Conservation (phyloP, 768 basidiomycete species). For the Boletus rubroflammeus region DNA sequence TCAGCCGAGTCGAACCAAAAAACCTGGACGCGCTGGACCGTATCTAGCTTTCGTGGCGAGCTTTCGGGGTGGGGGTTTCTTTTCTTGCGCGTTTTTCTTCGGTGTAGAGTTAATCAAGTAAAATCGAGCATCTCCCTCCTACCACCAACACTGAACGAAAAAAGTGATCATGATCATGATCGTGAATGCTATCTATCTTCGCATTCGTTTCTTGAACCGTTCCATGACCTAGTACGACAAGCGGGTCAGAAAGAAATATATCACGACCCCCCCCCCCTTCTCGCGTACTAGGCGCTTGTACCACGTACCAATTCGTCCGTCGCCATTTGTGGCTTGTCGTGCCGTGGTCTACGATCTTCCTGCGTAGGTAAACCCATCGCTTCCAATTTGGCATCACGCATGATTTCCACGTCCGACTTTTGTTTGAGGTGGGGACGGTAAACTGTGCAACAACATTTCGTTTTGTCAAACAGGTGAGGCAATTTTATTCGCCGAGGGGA, state of each 20-base stretch:
- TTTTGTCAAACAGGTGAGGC: neutral
- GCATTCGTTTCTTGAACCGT: constrained; percentile 96
- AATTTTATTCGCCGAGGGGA: neutral
- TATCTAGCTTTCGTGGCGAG: no score
- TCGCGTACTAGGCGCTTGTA: neutral
- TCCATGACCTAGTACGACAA: constrained; percentile 84
- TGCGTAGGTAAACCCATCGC: constrained; percentile 71
- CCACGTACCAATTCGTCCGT: constrained; percentile 82
- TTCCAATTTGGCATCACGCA: constrained; percentile 83
- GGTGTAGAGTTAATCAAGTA: no score
- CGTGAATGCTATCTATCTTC: constrained; percentile 59
- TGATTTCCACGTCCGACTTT: constrained; percentile 84
- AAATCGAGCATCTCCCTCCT: no score
- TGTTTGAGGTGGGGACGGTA: constrained; percentile 79
- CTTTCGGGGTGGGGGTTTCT: no score
- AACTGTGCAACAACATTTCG: constrained; percentile 42
- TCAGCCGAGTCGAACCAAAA: no score
- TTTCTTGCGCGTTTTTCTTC: no score
- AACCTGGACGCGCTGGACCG: no score
- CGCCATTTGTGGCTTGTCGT: constrained; percentile 72
- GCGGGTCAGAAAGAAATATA: neutral
- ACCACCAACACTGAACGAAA: constrained; percentile 24
- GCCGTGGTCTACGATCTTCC: constrained; percentile 37
- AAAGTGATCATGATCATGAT: neutral
- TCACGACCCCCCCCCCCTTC: no score